phyloP scores from a whole-genome alignment of 768 basidiomycete genomes.

The Phanerodontia chrysosporium region DNA sequence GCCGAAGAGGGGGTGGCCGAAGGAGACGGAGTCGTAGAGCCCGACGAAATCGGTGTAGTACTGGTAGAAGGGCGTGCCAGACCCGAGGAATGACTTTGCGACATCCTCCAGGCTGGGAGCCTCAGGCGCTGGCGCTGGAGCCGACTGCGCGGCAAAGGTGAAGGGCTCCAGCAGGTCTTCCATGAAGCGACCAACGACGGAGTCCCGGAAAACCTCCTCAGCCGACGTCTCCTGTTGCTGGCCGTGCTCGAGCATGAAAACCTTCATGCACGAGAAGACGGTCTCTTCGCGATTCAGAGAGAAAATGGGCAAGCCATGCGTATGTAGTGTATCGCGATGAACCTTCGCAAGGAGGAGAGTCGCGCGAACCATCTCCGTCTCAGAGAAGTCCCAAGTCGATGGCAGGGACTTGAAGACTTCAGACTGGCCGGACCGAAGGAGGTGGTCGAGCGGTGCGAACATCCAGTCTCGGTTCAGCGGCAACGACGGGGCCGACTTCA shows the following conservation, averaged over 20 bases:
- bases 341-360: constrained; percentile 59
- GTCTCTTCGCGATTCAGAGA: constrained; percentile 50
- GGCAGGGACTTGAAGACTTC: constrained; percentile 69
- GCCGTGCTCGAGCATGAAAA: constrained; percentile 94
- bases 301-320: constrained; percentile 38
- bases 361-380: constrained; percentile 70
- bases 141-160: constrained; percentile 27
- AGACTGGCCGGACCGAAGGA: constrained; percentile 74
- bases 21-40: constrained; percentile 87
- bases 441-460: constrained; percentile 65
- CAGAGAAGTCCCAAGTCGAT: constrained; percentile 69
- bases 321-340: constrained; percentile 40
- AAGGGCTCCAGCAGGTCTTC: constrained; percentile 54
- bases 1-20: constrained; percentile 73
- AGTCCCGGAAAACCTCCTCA: constrained; percentile 82
- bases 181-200: constrained; percentile 56
- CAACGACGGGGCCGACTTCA: constrained; percentile 28
- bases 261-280: constrained; percentile 82
- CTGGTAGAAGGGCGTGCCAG: constrained; percentile 81
- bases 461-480: constrained; percentile 63
- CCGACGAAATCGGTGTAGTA: constrained; percentile 89
- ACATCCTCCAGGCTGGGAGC: constrained; percentile 46
- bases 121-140: constrained; percentile 15
- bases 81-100: constrained; percentile 55
- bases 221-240: constrained; percentile 28